Evolutionary conservation across 257 asterid species (phyloP).

Genomic region (Phtheirospermum japonicum): DNA sequence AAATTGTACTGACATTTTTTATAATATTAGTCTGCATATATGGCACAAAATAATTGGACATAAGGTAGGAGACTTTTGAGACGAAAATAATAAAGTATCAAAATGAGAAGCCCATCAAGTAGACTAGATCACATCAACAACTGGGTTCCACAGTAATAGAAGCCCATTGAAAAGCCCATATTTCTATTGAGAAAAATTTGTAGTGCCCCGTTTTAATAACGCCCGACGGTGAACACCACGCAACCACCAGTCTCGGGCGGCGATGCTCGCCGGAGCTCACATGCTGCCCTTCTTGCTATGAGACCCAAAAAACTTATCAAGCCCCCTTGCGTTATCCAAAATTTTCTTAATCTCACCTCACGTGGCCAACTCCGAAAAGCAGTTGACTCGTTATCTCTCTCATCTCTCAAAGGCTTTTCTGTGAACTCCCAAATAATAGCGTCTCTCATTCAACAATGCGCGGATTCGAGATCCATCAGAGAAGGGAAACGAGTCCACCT

Average conservation of each 20-base stretch:
- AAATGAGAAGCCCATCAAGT: too few species aligned
- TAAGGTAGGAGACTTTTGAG: too few species aligned
- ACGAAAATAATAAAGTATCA: too few species aligned
- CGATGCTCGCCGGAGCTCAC: conserved; percentile 44
- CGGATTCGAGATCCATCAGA: conserved; percentile 38
- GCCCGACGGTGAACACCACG: conserved; percentile 31
- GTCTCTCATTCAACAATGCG: conserved; percentile 51
- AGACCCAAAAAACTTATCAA: conserved; percentile 28
- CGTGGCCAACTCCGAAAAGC: conserved; percentile 61
- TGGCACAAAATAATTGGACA: too few species aligned
- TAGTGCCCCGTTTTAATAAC: background rate
- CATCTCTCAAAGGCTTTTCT: conserved; percentile 53
- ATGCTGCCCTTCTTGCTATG: conserved; percentile 61
- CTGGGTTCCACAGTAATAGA: background rate
- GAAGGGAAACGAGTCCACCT: conserved; percentile 57
- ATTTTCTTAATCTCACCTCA: conserved; percentile 40
- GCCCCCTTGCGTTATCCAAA: conserved; percentile 45
- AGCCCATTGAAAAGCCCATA: conserved; percentile 30
- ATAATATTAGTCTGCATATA: too few species aligned
- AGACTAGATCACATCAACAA: too few species aligned
- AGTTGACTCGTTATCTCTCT: conserved; percentile 42
- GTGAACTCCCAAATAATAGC: conserved; percentile 45
- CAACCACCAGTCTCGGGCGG: conserved; percentile 36
- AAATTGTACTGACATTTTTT: too few species aligned
- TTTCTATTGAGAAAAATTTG: background rate